Evolutionary conservation across 108 stramenopile species (phyloP), one percentile per base, ranked within the genome.

Genomic region (Nitzschia putrida): DNA sequence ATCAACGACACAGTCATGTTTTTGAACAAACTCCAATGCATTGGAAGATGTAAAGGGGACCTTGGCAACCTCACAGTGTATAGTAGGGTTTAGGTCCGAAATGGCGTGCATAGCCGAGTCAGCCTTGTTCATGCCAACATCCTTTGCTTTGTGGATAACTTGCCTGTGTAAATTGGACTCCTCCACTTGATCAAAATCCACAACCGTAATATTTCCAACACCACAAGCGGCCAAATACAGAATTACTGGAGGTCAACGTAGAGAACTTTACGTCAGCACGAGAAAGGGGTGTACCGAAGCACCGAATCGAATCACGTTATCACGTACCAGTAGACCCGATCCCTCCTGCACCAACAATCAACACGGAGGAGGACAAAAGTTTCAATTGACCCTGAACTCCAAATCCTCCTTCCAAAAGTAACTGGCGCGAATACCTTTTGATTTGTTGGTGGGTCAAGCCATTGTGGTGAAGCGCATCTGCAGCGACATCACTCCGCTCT

Each of bases 91-190:
- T 37, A 95, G 53, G 39, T 68, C 70, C 23, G 82, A 37, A 55
- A 89, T 68, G 13, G 91, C 75, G 25, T 69, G 69, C 34, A 79
- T 74, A 10, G 93, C 93, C 50, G 91, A 92, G 12, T 76, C 61
- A 9, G 93, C 93, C 73, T 92, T 95, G 63, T 89, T 86, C 83
- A 93, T 79, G 58, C 97, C 83, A 49, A 80, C 78, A 63, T 75
- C 70, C 51, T 49, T 20, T 39, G 82, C 78, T 44, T 73, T 85
- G 76, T 99, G 97, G 39, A 96, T 91, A 44, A 97, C 76, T 74
- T 98, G 98, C 56, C 99, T 86, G 73, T 99, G 99, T 49, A 99
- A 76, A 82, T 99, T 99, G 53, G 89, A 87, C 58, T 79, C 77
- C 38, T 98, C 99, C 16, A 99, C 96, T 25, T 53, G 52, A 76